Conservation (phyloP, 768 basidiomycete species). For the Termitomyces sp. region DNA sequence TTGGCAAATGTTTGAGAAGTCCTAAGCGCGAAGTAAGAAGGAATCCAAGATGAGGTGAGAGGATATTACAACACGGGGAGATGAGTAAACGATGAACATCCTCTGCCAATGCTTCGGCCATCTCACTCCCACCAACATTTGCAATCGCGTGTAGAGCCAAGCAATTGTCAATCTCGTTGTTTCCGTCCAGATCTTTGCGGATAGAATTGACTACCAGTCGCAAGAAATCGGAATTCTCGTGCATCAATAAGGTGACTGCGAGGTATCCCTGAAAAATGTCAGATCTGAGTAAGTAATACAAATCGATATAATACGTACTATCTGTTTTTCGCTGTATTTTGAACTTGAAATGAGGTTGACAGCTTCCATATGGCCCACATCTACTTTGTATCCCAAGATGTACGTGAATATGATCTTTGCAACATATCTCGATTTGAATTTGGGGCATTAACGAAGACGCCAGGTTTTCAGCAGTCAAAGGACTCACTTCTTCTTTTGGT, state of each 20-base stretch:
- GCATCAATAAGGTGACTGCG: slow-evolving; percentile 95
- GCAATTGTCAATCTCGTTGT: slow-evolving; percentile 93
- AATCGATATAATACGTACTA: slow-evolving; percentile 52
- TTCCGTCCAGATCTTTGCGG: slow-evolving; percentile 92
- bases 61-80: slow-evolving; percentile 63
- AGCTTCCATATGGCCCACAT: slow-evolving; percentile 98
- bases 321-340: slow-evolving; percentile 99
- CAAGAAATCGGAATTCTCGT: slow-evolving; percentile 97
- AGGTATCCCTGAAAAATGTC: slow-evolving; percentile 77
- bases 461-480: neutral
- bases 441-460: neutral
- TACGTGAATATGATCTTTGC: slow-evolving; percentile 99
- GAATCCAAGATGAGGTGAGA: neutral
- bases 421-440: slow-evolving; percentile 70
- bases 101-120: slow-evolving; percentile 93
- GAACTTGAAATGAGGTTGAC: slow-evolving; percentile 94
- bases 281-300: slow-evolving; percentile 7
- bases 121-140: slow-evolving; percentile 96
- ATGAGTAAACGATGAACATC: slow-evolving; percentile 95
- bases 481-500: slow-evolving; percentile 88
- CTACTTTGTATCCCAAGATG: slow-evolving; percentile 98
- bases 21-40: slow-evolving; percentile 37
- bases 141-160: slow-evolving; percentile 97
- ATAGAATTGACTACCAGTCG: slow-evolving; percentile 98
- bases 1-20: slow-evolving; percentile 95